Conservation (phyloP, 495 filamentous ascomycete genomes). For the Penicillium alfredii region DNA sequence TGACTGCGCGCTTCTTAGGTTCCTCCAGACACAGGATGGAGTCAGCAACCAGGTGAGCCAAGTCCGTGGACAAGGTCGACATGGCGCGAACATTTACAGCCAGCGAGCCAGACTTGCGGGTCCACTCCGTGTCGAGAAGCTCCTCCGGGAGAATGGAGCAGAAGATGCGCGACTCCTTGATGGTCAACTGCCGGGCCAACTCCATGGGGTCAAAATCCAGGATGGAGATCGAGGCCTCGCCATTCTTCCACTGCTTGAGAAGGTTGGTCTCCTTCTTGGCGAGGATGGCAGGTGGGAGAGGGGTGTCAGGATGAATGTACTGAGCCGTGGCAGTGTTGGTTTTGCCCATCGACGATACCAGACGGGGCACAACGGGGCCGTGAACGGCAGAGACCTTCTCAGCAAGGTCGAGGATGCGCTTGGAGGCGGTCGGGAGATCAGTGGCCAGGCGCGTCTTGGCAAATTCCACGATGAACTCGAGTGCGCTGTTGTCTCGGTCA, state of each 20-base stretch:
- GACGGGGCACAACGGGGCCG: slow-evolving; percentile 74
- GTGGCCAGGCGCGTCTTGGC: slow-evolving; percentile 63
- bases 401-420: slow-evolving; percentile 69
- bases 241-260: slow-evolving; percentile 67
- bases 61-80: slow-evolving; percentile 84
- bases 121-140: slow-evolving; percentile 91
- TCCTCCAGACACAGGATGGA: slow-evolving; percentile 83
- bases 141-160: slow-evolving; percentile 91
- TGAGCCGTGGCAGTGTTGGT: slow-evolving; percentile 66
- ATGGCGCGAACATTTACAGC: slow-evolving; percentile 93
- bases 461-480: slow-evolving; percentile 71
- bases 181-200: slow-evolving; percentile 84
- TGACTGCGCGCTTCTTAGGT: slow-evolving; percentile 79
- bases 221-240: slow-evolving; percentile 64
- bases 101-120: slow-evolving; percentile 68
- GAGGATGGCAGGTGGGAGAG: slow-evolving; percentile 62
- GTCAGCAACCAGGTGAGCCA: slow-evolving; percentile 92
- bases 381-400: slow-evolving; percentile 74
- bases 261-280: slow-evolving; percentile 69
- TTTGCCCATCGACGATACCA: slow-evolving; percentile 86
- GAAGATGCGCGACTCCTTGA: slow-evolving; percentile 91
- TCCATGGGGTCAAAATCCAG: slow-evolving; percentile 92
- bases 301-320: slow-evolving; percentile 62
- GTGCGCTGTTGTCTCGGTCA: slow-evolving; percentile 66
- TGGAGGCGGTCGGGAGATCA: slow-evolving; percentile 68